Conservation (phyloP, 768 basidiomycete genomes). For the Pleurotus citrinopileatus region DNA sequence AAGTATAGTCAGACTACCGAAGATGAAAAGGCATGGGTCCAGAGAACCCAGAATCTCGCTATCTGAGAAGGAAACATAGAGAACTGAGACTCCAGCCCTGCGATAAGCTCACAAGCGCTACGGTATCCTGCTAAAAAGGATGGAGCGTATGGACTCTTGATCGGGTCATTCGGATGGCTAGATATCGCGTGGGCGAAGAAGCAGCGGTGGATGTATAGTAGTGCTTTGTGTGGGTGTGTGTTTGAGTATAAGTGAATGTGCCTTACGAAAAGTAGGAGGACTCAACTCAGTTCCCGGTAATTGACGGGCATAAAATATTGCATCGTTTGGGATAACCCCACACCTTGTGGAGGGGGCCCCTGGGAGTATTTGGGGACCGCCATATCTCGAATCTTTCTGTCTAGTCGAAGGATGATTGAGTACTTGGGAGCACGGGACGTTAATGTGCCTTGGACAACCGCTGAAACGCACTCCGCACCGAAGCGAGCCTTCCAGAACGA, state of each 20-base stretch:
- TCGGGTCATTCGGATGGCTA: slow-evolving; percentile 62
- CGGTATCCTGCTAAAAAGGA: slow-evolving; percentile 69
- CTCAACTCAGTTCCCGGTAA: slow-evolving; percentile 63
- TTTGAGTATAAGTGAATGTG: not conserved
- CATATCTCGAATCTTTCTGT: slow-evolving; percentile 69
- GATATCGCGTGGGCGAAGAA: slow-evolving; percentile 75
- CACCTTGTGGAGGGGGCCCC: slow-evolving; percentile 43
- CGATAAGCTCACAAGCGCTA: slow-evolving; percentile 58
- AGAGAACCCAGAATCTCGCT: slow-evolving; percentile 67
- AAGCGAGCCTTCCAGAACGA: slow-evolving; percentile 71
- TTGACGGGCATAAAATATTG: slow-evolving; percentile 73
- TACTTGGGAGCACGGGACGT: slow-evolving; percentile 65
- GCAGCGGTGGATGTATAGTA: slow-evolving; percentile 71
- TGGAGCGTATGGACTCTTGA: slow-evolving; percentile 64
- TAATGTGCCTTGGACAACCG: slow-evolving; percentile 66
- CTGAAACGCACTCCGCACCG: slow-evolving; percentile 61
- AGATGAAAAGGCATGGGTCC: slow-evolving; percentile 71
- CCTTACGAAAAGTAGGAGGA: not conserved
- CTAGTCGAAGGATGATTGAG: slow-evolving; percentile 58
- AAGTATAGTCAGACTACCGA: slow-evolving; percentile 38
- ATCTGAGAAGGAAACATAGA: slow-evolving; percentile 53
- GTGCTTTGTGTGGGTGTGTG: slow-evolving; percentile 35
- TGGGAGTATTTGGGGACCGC: slow-evolving; percentile 61
- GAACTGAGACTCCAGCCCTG: slow-evolving; percentile 46
- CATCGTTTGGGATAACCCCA: slow-evolving; percentile 62